A percentile compares a stretch with the other conserved stretches of the same genome.
These are phyloP conservation scores for Syncephalastrum sp. DNA, from an alignment of 371 early-diverging fungal species.

Conservation along the genomic window DNA sequence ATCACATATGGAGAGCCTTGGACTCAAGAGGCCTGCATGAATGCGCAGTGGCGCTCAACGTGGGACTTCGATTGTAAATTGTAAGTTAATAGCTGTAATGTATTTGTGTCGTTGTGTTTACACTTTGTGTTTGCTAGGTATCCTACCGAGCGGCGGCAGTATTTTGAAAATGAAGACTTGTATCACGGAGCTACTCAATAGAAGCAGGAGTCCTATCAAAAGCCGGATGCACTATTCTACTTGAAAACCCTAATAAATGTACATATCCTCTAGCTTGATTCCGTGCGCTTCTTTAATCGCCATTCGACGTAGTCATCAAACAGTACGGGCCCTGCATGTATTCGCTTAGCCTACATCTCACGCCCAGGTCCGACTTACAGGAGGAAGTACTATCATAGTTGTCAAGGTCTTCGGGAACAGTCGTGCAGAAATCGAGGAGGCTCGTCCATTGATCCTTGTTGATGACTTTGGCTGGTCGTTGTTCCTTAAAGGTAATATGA, in stretches of 20 bases:
- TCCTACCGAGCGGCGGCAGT: too few relatives aligned
- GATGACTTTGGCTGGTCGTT: conserved; percentile 40
- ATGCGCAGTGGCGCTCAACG: conserved; percentile 74
- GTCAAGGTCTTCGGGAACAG: conserved; percentile 28
- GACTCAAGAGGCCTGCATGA: conserved; percentile 64
- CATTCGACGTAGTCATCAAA: conserved; percentile 47
- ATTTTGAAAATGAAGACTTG: too few relatives aligned
- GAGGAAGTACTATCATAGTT: conserved; percentile 38
- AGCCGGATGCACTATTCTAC: too few relatives aligned
- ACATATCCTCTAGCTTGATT: too few relatives aligned
- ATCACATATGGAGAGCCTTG: conserved; percentile 87
- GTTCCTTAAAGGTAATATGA: conserved; percentile 15
- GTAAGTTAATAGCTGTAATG: conserved; percentile 17
- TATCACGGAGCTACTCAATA: too few relatives aligned
- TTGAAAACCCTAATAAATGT: too few relatives aligned
- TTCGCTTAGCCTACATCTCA: neutral
- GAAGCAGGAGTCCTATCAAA: too few relatives aligned
- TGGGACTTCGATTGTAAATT: conserved; percentile 69
- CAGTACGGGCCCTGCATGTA: conserved; percentile 37
- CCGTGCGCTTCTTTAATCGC: conserved; percentile 11
- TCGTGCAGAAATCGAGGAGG: conserved; percentile 34
- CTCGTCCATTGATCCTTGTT: conserved; percentile 51
- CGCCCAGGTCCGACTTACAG: conserved; percentile 23
- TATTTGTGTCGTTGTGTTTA: too few relatives aligned
- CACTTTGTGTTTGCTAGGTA: too few relatives aligned